These are phyloP conservation scores for Cyathus striatus DNA, from an alignment of 768 basidiomycete species.

Conservation along the genomic window DNA sequence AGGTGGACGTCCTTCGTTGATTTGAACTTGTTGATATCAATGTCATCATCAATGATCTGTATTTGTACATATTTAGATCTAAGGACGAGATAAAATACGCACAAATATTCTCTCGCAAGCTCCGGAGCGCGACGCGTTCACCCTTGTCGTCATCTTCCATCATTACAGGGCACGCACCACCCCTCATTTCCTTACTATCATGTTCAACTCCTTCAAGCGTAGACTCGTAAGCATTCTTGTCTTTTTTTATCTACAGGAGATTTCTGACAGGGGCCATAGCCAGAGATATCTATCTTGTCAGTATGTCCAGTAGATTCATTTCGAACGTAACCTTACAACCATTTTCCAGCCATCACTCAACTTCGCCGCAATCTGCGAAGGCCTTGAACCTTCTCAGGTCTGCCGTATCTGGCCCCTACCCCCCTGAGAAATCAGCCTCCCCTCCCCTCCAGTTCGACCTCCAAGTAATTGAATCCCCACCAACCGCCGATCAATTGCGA, in stretches of 20 bases:
- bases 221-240: constrained; percentile 21
- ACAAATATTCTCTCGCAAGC: no score
- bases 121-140: background rate
- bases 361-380: constrained; percentile 59
- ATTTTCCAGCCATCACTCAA: constrained; percentile 51
- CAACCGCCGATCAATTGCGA: constrained; percentile 62
- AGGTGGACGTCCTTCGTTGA: no score
- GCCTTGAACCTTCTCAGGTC: constrained; percentile 57
- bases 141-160: background rate
- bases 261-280: constrained; percentile 19
- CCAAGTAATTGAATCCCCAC: constrained; percentile 63
- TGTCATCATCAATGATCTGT: no score
- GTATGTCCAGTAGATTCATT: constrained; percentile 15
- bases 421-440: constrained; percentile 37
- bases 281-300: constrained; percentile 66
- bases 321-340: no score
- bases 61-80: no score
- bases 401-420: constrained; percentile 59
- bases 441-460: constrained; percentile 65
- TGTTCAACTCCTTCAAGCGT: constrained; percentile 34
- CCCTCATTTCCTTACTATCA: no score
- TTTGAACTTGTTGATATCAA: no score
- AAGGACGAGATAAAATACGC: no score
- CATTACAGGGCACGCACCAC: no score
- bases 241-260: background rate